Evolutionary conservation across 2,329 filamentous ascomycete species (phyloP).

Genomic region (Trichophyton simii): DNA sequence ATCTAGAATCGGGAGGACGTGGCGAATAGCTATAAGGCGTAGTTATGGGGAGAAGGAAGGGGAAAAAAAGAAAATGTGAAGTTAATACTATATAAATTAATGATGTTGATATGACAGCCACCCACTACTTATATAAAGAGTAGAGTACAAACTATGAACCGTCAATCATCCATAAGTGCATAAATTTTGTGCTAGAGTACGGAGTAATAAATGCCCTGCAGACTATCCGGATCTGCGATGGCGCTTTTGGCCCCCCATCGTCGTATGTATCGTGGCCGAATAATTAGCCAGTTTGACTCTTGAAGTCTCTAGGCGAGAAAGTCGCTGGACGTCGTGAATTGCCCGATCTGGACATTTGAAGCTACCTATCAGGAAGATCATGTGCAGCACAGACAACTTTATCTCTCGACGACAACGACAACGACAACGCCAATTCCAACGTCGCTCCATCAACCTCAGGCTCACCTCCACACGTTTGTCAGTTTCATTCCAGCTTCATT

Average conservation of each 20-base stretch:
- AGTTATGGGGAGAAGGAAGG: background rate
- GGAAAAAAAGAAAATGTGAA: background rate
- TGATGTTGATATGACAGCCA: background rate
- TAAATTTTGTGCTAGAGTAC: background rate
- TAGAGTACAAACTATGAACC: background rate
- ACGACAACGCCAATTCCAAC: background rate
- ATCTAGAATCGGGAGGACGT: background rate
- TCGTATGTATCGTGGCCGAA: background rate
- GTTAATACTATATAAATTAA: background rate
- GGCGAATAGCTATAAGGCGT: no score
- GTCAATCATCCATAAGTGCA: background rate
- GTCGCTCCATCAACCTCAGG: background rate
- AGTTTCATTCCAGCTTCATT: no score
- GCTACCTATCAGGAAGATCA: background rate
- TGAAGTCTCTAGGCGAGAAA: background rate
- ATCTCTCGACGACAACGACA: background rate
- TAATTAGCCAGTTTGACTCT: background rate
- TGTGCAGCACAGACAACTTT: background rate
- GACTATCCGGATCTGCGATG: background rate
- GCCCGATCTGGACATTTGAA: background rate
- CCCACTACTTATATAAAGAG: background rate
- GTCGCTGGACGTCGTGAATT: background rate
- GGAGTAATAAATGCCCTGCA: no score
- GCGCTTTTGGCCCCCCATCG: background rate
- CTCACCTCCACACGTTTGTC: background rate